Evolutionary conservation across 1,284 basidiomycete genomes (phyloP).

Genomic region (Rhizoctonia solani): DNA sequence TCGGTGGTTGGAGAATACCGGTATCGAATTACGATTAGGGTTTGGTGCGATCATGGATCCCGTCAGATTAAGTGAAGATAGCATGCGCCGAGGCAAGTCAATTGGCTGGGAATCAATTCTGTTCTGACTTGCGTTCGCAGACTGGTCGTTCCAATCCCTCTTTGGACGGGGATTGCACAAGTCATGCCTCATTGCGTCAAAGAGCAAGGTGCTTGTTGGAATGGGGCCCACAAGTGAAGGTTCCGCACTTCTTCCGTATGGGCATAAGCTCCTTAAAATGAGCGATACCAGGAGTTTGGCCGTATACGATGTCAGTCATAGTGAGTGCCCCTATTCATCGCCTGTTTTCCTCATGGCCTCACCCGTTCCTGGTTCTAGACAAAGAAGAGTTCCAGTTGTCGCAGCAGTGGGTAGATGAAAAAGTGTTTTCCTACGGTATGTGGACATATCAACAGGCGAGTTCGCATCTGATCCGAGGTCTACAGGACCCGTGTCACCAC

Average conservation of each 20-base stretch:
- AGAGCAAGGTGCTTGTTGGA: slow-evolving; percentile 57
- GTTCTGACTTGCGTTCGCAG: slow-evolving; percentile 47
- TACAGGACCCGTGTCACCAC: slow-evolving; percentile 46
- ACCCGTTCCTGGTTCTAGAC: slow-evolving; percentile 42
- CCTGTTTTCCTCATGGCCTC: not conserved
- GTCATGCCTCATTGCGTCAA: slow-evolving; percentile 61
- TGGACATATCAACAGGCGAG: slow-evolving; percentile 14
- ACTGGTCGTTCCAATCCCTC: slow-evolving; percentile 77
- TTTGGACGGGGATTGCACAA: slow-evolving; percentile 70
- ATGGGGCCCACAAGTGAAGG: slow-evolving; percentile 30
- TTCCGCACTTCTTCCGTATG: slow-evolving; percentile 19
- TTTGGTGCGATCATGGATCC: slow-evolving; percentile 85
- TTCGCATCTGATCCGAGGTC: slow-evolving; percentile 1
- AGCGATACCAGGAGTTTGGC: slow-evolving; percentile 44
- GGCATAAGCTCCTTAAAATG: slow-evolving; percentile 21
- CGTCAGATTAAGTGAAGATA: slow-evolving; percentile 56
- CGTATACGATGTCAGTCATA: slow-evolving; percentile 54
- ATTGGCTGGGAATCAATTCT: no score
- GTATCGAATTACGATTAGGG: slow-evolving; percentile 70
- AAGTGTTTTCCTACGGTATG: slow-evolving; percentile 62
- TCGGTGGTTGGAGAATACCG: slow-evolving; percentile 55
- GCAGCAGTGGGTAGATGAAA: slow-evolving; percentile 60
- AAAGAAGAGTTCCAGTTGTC: slow-evolving; percentile 56
- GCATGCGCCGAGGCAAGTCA: slow-evolving; percentile 59
- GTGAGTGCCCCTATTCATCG: slow-evolving; percentile 46